These are phyloP conservation scores for Debaryomyces fabryi DNA, from an alignment of 1,139 yeast genomes.

Conservation along the genomic window DNA sequence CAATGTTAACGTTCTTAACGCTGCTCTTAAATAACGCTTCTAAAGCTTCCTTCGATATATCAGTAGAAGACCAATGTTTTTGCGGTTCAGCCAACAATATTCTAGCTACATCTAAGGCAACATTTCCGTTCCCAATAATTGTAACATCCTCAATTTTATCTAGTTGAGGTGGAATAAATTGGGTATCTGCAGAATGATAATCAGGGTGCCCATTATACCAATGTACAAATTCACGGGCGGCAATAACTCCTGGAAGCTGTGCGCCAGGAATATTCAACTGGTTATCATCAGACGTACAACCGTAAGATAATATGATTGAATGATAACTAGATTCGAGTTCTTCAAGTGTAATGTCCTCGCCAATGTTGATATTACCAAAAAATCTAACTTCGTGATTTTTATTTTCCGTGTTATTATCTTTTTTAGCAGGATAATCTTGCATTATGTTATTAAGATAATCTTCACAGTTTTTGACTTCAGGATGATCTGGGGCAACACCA, in stretches of 20 bases:
- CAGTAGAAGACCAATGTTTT: slow-evolving; percentile 67
- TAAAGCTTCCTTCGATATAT: slow-evolving; percentile 68
- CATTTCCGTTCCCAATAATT: slow-evolving; percentile 96
- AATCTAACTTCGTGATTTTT: slow-evolving; percentile 53
- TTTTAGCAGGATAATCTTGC: slow-evolving; percentile 20
- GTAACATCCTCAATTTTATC: slow-evolving; percentile 65
- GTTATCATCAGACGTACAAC: slow-evolving; percentile 68
- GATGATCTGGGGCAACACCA: slow-evolving; percentile 99
- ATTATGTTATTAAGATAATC: slow-evolving; percentile 75
- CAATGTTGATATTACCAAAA: slow-evolving; percentile 76
- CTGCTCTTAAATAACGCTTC: slow-evolving; percentile 51
- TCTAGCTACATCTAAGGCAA: slow-evolving; percentile 91
- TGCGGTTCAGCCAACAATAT: slow-evolving; percentile 62
- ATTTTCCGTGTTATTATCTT: slow-evolving; percentile 6
- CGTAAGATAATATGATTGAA: slow-evolving; percentile 79
- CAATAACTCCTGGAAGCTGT: slow-evolving; percentile 63
- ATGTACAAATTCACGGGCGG: slow-evolving; percentile 86
- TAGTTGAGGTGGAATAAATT: slow-evolving; percentile 52
- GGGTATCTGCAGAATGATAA: slow-evolving; percentile 33
- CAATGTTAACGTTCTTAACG: slow-evolving; percentile 66
- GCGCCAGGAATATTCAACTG: slow-evolving; percentile 63
- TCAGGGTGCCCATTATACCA: slow-evolving; percentile 96
- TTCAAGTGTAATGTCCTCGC: slow-evolving; percentile 51
- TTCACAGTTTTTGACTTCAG: slow-evolving; percentile 90
- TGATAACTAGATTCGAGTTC: slow-evolving; percentile 62